Conservation (phyloP, 495 filamentous ascomycete genomes). For the Penicillium longicatenatum region DNA sequence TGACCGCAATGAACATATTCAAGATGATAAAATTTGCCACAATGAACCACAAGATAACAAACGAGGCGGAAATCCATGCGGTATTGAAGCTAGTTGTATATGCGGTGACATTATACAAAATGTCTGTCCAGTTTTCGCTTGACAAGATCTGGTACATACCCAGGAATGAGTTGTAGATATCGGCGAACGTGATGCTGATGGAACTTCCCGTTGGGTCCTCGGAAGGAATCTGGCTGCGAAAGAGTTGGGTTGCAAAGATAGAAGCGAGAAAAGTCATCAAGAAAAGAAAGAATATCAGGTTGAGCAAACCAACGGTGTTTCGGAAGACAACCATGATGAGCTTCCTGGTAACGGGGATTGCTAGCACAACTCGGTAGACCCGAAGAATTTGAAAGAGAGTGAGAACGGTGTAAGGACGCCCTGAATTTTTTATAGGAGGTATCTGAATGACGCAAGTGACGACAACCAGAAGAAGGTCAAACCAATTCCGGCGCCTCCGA, state of each 20-base stretch:
- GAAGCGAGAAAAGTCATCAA: constrained; percentile 91
- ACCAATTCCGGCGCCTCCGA: constrained; percentile 67
- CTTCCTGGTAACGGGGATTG: constrained; percentile 80
- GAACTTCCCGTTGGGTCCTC: constrained; percentile 55
- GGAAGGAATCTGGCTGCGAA: constrained; percentile 78
- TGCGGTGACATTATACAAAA: constrained; percentile 80
- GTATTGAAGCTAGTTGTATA: constrained; percentile 63
- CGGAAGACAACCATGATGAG: constrained; percentile 86
- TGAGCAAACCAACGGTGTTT: constrained; percentile 88
- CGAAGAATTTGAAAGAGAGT: constrained; percentile 92
- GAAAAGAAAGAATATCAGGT: constrained; percentile 95
- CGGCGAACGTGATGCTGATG: constrained; percentile 74
- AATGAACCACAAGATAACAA: constrained; percentile 94
- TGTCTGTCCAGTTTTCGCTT: constrained; percentile 91
- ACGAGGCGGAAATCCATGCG: constrained; percentile 92
- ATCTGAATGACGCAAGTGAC: constrained; percentile 85
- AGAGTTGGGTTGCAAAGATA: constrained; percentile 91
- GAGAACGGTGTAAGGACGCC: constrained; percentile 81
- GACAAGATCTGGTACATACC: constrained; percentile 99
- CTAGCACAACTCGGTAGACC: constrained; percentile 88
- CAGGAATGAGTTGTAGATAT: constrained; percentile 92
- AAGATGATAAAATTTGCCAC: constrained; percentile 93
- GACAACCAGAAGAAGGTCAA: constrained; percentile 77
- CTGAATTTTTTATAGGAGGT: constrained; percentile 74
- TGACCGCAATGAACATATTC: constrained; percentile 99